Evolutionary conservation across 1,284 basidiomycete genomes (phyloP).

Genomic region (Cutaneotrichosporon daszewskae): DNA sequence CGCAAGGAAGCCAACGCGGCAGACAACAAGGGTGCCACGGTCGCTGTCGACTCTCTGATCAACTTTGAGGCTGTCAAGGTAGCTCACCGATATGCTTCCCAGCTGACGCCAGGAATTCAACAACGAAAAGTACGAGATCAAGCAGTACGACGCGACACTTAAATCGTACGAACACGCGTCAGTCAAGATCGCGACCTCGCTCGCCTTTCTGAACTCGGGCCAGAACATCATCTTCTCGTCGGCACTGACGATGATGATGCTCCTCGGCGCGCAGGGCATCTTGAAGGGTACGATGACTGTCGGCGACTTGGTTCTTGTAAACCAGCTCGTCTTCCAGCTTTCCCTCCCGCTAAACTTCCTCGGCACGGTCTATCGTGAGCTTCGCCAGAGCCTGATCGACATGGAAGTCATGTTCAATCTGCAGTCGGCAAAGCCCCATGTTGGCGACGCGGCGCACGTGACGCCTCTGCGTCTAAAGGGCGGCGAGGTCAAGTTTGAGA

Average conservation of each 20-base stretch:
- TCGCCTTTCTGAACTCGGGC: constrained; percentile 90
- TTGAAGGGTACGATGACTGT: constrained; percentile 96
- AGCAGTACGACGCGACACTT: constrained; percentile 86
- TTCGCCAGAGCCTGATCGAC: constrained; percentile 89
- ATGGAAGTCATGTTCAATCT: constrained; percentile 95
- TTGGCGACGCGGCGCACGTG: constrained; percentile 63
- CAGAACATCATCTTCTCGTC: constrained; percentile 94
- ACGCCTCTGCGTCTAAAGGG: constrained; percentile 66
- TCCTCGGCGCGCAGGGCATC: constrained; percentile 90
- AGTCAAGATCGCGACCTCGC: constrained; percentile 88
- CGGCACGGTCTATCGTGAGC: constrained; percentile 92
- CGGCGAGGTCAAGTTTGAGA: constrained; percentile 86
- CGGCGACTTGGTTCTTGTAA: constrained; percentile 97
- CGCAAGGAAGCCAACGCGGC: constrained; percentile 92
- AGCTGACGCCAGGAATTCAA: constrained; percentile 64
- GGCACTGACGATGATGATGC: constrained; percentile 91
- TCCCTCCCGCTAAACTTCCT: constrained; percentile 94
- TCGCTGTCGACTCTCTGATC: constrained; percentile 90
- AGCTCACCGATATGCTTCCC: neutral
- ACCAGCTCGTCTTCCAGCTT: constrained; percentile 97
- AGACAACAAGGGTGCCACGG: constrained; percentile 90
- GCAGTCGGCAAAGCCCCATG: constrained; percentile 67
- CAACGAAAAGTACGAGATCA: constrained; percentile 86
- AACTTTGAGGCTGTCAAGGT: constrained; percentile 96
- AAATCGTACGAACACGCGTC: constrained; percentile 83